Conservation (phyloP, 306 rosid species). For the Sindora glabra region DNA sequence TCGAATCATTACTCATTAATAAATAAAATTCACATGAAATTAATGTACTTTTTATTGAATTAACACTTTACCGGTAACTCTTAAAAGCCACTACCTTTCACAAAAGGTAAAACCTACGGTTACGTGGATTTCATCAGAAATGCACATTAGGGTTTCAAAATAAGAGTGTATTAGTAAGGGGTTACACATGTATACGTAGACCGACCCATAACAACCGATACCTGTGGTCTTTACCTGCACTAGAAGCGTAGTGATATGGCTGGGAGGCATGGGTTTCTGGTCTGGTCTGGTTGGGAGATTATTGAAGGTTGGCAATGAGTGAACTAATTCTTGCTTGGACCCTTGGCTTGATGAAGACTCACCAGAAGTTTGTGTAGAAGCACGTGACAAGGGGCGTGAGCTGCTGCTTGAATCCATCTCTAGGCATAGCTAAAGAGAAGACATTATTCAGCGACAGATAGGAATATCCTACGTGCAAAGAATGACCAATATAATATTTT, state of each 20-base stretch:
- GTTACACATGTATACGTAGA: neutral
- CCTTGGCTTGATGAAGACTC: slow-evolving; percentile 21
- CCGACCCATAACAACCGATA: slow-evolving; percentile 6
- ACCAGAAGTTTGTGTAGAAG: slow-evolving; percentile 22
- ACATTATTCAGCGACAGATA: too few species aligned
- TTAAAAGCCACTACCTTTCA: too few species aligned
- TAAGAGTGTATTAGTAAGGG: too few species aligned
- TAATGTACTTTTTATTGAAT: too few species aligned
- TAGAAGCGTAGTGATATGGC: neutral
- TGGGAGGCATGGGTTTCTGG: slow-evolving; percentile 4
- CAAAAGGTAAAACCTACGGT: too few species aligned
- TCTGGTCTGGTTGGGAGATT: neutral
- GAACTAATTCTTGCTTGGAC: slow-evolving; percentile 14
- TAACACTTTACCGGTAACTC: too few species aligned
- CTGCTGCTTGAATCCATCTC: slow-evolving; percentile 28
- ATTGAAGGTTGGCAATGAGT: slow-evolving; percentile 24
- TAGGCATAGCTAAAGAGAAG: slow-evolving; percentile 29
- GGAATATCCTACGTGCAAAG: too few species aligned
- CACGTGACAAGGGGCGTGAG: slow-evolving; percentile 9
- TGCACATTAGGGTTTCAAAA: too few species aligned
- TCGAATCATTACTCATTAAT: too few species aligned
- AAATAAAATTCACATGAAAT: too few species aligned
- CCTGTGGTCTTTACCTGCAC: slow-evolving; percentile 10
- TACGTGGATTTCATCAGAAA: too few species aligned
- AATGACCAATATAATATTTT: too few species aligned